Percentiles rank a stretch among this genome's conserved stretches.
Evolutionary conservation across 176 grass and related monocot genomes (phyloP).

Genomic region (Phoenix dactylifera): DNA sequence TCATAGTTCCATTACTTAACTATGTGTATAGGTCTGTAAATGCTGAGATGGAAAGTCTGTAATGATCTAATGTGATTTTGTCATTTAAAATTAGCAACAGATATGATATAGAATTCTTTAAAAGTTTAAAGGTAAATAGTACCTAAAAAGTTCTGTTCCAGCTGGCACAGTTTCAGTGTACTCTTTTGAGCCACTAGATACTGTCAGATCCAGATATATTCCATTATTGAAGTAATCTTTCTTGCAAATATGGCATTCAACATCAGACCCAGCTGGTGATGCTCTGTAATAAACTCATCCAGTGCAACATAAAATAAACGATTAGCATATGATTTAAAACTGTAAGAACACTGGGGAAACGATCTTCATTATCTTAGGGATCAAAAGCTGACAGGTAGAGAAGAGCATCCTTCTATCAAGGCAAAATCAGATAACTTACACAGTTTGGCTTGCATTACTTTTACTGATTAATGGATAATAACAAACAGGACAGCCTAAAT

Average conservation of each 20-base stretch:
- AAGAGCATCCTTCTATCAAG: too few relatives aligned
- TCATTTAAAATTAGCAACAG: background rate
- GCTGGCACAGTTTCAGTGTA: conserved; percentile 62
- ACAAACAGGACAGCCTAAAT: conserved; percentile 70
- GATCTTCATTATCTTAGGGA: too few relatives aligned
- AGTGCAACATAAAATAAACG: background rate
- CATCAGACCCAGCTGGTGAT: too few relatives aligned
- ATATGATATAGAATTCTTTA: background rate
- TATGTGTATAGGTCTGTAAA: too few relatives aligned
- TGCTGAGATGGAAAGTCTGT: background rate
- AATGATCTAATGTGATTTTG: background rate
- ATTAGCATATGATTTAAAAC: background rate
- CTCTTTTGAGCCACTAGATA: conserved; percentile 19
- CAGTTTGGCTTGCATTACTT: conserved; percentile 16
- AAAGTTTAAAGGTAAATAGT: background rate
- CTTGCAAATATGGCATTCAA: too few relatives aligned
- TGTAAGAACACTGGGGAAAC: too few relatives aligned
- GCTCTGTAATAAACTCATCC: too few relatives aligned
- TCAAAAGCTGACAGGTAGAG: too few relatives aligned
- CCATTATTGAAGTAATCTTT: too few relatives aligned
- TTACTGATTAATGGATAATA: conserved; percentile 42
- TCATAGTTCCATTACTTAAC: too few relatives aligned
- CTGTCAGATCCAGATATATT: too few relatives aligned
- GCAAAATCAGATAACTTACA: conserved; percentile 19
- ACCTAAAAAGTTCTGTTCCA: conserved; percentile 75